A percentile compares a stretch with the other conserved stretches of the same genome.
phyloP scores from a whole-genome alignment of 352 stramenopile genomes.

The Pythium phragmiticola region DNA sequence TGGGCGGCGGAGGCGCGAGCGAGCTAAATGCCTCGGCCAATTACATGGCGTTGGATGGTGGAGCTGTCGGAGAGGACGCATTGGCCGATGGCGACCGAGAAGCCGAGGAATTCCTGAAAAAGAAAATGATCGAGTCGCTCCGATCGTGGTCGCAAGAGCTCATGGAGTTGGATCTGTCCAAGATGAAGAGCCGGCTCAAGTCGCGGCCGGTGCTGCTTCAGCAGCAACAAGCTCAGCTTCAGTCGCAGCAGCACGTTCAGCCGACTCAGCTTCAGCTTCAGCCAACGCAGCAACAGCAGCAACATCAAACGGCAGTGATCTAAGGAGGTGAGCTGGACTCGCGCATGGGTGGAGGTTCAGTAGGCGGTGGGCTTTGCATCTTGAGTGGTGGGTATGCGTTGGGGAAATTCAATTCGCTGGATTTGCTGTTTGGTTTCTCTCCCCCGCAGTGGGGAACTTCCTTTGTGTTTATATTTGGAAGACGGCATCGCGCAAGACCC shows the following conservation, averaged over 20 bases:
- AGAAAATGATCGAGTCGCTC: constrained; percentile 77
- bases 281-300: constrained; percentile 11
- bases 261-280: constrained; percentile 6
- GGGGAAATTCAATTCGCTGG: not conserved
- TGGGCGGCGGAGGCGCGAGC: not conserved
- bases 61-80: not conserved
- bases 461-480: constrained; percentile 7
- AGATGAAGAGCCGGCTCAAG: constrained; percentile 74
- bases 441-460: not conserved
- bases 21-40: not conserved
- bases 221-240: not conserved
- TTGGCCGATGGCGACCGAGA: constrained; percentile 26
- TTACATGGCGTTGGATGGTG: constrained; percentile 10
- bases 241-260: constrained; percentile 17
- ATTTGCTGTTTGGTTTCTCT: not conserved
- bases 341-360: not conserved
- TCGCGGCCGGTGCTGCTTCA: constrained; percentile 5
- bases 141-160: constrained; percentile 72
- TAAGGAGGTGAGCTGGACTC: not conserved
- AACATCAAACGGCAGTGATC: constrained; percentile 37
- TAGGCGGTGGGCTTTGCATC: not conserved
- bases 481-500: too few species aligned
- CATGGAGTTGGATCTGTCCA: constrained; percentile 58
- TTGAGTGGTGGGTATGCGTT: not conserved
- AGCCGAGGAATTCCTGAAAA: constrained; percentile 62